Percentiles rank a stretch among this genome's conserved stretches.
Conservation (phyloP, 306 rosid species). For the Quercus aquifolioides region DNA sequence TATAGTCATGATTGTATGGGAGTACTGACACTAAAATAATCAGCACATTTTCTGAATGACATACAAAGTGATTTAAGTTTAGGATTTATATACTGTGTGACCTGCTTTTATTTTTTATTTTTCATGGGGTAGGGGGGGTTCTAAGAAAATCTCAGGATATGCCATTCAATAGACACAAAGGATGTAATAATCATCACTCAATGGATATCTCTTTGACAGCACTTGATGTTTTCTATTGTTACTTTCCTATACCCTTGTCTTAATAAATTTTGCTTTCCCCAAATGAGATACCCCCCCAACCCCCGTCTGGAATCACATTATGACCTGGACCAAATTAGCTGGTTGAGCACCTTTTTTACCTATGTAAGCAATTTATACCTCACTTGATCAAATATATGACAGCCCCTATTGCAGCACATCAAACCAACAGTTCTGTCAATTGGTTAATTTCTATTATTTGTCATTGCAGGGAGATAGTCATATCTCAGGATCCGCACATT, state of each 20-base stretch:
- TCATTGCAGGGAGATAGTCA: constrained; percentile 55
- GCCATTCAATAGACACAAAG: background rate
- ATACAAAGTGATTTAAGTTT: background rate
- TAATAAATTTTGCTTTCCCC: background rate
- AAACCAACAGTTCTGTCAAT: constrained; percentile 1
- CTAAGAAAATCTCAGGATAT: background rate
- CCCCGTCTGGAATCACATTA: background rate
- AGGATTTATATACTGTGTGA: background rate
- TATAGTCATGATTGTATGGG: constrained; percentile 4
- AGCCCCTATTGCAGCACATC: constrained; percentile 4
- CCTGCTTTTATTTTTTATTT: background rate
- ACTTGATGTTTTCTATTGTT: background rate
- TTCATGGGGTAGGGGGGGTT: background rate
- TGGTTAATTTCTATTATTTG: background rate
- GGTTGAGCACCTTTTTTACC: background rate
- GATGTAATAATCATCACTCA: background rate
- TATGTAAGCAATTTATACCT: background rate
- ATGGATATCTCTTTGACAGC: background rate
- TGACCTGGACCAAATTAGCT: background rate
- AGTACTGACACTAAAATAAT: background rate
- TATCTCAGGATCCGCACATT: constrained; percentile 77
- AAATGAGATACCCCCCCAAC: background rate
- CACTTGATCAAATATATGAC: background rate
- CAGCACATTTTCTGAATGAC: constrained; percentile 9
- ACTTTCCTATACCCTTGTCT: background rate